Evolutionary conservation across 2,329 filamentous ascomycete genomes (phyloP).

Genomic region (Coniochaeta prunicola): DNA sequence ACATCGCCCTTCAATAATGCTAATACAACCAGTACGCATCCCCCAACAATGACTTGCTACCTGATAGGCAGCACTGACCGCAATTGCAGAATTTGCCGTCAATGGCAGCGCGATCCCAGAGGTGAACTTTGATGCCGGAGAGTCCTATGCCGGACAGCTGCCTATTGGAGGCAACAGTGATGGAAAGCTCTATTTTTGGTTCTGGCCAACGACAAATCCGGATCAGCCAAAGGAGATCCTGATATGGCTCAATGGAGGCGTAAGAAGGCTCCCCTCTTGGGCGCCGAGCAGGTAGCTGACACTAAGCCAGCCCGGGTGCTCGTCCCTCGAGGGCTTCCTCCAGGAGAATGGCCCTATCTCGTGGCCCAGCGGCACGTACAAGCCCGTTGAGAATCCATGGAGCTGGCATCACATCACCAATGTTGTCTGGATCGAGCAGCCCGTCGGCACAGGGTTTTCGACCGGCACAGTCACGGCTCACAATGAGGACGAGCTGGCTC

Average conservation of each 20-base stretch:
- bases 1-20: background rate
- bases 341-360: constrained; percentile 67
- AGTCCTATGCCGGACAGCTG: constrained; percentile 53
- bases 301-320: constrained; percentile 35
- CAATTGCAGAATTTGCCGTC: constrained; percentile 46
- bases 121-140: constrained; percentile 57
- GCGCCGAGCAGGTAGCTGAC: background rate
- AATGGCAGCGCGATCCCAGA: constrained; percentile 57
- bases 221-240: constrained; percentile 45
- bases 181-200: constrained; percentile 55
- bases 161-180: constrained; percentile 42
- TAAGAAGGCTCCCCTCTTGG: constrained; percentile 8
- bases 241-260: constrained; percentile 49
- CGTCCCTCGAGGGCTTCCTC: constrained; percentile 57
- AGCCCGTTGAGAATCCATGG: constrained; percentile 57
- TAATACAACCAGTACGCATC: background rate
- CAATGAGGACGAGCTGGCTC: constrained; percentile 56
- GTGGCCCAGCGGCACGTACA: constrained; percentile 60
- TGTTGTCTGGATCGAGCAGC: constrained; percentile 66
- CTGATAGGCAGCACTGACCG: background rate
- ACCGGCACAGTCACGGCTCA: constrained; percentile 55
- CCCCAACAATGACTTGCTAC: too few relatives aligned
- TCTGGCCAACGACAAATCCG: constrained; percentile 48
- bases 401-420: constrained; percentile 68
- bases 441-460: constrained; percentile 57